Evolutionary conservation across 768 basidiomycete genomes (phyloP), one percentile per base, ranked within the genome.

Genomic region (Tubosaeta sp.): DNA sequence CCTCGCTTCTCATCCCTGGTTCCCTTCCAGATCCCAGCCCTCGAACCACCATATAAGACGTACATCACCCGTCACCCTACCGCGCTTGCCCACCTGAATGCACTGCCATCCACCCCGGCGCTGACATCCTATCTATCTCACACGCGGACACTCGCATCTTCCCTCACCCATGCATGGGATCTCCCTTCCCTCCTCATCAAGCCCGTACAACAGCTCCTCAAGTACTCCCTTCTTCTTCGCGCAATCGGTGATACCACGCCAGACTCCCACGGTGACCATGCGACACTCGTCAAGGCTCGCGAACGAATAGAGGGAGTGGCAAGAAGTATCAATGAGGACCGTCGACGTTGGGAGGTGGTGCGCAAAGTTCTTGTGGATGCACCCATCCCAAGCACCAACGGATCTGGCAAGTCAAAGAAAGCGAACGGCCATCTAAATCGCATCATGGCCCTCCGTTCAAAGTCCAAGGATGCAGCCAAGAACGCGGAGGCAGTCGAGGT

Each of bases 171-270:
- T 61, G 89, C 92, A 3, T 94, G 92, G 86, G 95, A 99, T 66
- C 82, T 99, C 26, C 78, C 91, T 6, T 93, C 92, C 0, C 80
- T 97, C 35, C 85, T 99, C 54, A 97, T 99, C 70, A 97, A 98
- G 70, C 97, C 97, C 32, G 92, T 99, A 4, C 97, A 98, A 64
- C 84, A 95, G 14, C 79, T 97, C 50, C 83, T 97, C 57, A 98
- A 97, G 66, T 99, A 99, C 64, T 84, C 91, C 0, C 80, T 98
- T 9, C 79, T 99, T 27, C 81, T 99, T 32, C 71, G 73, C 25
- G 82, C 88, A 25, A 85, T 92, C 58, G 79, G 86, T 48, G 82
- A 85, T 46, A 85, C 84, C 62, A 92, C 91, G 0, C 82, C 84
- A 7, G 80, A 84, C 48, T 66, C 69, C 22, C 88, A 91, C 62